Percentiles rank a stretch among this genome's conserved stretches.
Evolutionary conservation across 768 basidiomycete genomes (phyloP).

Genomic region (Stropharia rugosoannulata): DNA sequence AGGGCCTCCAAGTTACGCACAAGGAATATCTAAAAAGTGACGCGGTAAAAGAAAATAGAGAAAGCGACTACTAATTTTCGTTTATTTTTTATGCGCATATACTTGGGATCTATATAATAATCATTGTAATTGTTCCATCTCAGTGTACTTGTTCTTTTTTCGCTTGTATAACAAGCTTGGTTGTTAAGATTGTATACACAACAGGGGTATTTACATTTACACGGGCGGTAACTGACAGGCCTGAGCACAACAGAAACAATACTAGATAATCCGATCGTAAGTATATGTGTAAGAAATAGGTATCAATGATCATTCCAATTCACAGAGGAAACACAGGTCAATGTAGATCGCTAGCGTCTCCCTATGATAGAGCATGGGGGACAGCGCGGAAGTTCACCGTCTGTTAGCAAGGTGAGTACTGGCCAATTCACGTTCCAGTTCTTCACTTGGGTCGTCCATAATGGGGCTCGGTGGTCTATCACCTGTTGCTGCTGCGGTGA

Average conservation of each 20-base stretch:
- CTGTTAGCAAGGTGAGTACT: slow-evolving; percentile 54
- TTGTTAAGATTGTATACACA: not conserved
- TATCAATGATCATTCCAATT: slow-evolving; percentile 1
- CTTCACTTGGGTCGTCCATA: slow-evolving; percentile 83
- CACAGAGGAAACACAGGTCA: not conserved
- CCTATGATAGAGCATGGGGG: not conserved
- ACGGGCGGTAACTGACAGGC: not conserved
- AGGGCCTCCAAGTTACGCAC: slow-evolving; percentile 25
- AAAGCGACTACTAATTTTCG: not conserved
- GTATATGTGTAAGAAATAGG: not conserved
- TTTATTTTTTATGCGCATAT: not conserved
- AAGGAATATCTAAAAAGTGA: slow-evolving; percentile 5
- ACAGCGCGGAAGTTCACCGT: slow-evolving; percentile 17
- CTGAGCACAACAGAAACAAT: slow-evolving; percentile 1
- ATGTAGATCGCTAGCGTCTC: slow-evolving; percentile 1
- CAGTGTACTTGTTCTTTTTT: too few species aligned
- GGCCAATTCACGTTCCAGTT: slow-evolving; percentile 85
- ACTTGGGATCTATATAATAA: not conserved
- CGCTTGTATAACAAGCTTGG: too few species aligned
- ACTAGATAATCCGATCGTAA: not conserved
- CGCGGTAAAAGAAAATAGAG: slow-evolving; percentile 8
- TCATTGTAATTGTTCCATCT: not conserved
- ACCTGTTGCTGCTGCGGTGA: slow-evolving; percentile 40
- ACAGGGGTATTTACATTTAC: slow-evolving; percentile 5
- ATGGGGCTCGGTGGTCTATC: slow-evolving; percentile 63